phyloP scores from a whole-genome alignment of 2,329 filamentous ascomycete species.

The Cordyceps cateniannulata region DNA sequence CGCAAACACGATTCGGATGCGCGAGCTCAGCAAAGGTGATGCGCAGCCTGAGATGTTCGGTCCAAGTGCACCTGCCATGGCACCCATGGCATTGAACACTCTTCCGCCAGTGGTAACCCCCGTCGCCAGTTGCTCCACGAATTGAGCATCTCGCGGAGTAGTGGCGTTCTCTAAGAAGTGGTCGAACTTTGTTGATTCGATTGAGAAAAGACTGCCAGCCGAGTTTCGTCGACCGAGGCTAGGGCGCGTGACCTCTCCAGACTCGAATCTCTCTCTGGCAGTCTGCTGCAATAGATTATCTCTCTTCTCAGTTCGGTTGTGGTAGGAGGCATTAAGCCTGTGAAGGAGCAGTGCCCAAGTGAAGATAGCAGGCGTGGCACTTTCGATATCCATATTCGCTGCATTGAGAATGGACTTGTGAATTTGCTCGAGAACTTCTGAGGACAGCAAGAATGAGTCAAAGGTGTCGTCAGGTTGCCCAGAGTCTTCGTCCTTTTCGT shows the following conservation, averaged over 20 bases:
- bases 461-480: slow-evolving; percentile 30
- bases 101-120: slow-evolving; percentile 42
- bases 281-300: slow-evolving; percentile 53
- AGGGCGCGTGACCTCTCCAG: slow-evolving; percentile 35
- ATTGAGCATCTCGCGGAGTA: slow-evolving; percentile 44
- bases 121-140: slow-evolving; percentile 44
- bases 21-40: slow-evolving; percentile 50
- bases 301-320: slow-evolving; percentile 53
- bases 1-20: slow-evolving; percentile 58
- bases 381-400: slow-evolving; percentile 47
- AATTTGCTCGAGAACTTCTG: slow-evolving; percentile 63
- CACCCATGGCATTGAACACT: slow-evolving; percentile 48
- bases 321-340: slow-evolving; percentile 58
- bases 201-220: slow-evolving; percentile 55
- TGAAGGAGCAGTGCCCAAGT: slow-evolving; percentile 75
- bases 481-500: slow-evolving; percentile 32
- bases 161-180: slow-evolving; percentile 46
- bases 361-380: slow-evolving; percentile 68
- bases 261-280: slow-evolving; percentile 50
- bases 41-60: slow-evolving; percentile 40
- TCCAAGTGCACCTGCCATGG: slow-evolving; percentile 43
- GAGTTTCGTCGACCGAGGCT: slow-evolving; percentile 47
- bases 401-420: slow-evolving; percentile 63
- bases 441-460: slow-evolving; percentile 61
- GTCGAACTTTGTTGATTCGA: slow-evolving; percentile 54